phyloP scores from a whole-genome alignment of 495 filamentous ascomycete genomes.

The Xylaria cubensis region DNA sequence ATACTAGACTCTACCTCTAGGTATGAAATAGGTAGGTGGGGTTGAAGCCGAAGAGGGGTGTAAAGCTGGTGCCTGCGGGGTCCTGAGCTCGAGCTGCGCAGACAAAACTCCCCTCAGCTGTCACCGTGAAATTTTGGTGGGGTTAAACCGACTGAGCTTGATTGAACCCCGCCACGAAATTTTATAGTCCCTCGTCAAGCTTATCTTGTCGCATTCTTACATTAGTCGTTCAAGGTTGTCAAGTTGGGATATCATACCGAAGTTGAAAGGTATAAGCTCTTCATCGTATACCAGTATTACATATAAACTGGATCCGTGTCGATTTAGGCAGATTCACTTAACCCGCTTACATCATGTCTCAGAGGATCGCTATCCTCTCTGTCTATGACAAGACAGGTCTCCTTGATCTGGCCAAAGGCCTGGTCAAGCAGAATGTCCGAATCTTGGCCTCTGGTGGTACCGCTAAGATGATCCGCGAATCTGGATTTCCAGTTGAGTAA shows the following conservation, averaged over 20 bases:
- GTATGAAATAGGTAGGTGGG: conserved; percentile 12
- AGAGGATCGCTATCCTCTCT: conserved; percentile 83
- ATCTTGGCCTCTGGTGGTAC: conserved; percentile 94
- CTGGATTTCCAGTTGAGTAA: conserved; percentile 90
- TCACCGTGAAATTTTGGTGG: conserved; percentile 18
- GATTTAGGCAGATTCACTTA: neutral
- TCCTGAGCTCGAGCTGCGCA: neutral
- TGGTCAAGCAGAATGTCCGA: conserved; percentile 87
- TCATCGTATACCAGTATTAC: neutral
- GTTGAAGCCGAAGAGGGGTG: conserved; percentile 13
- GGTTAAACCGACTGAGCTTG: neutral
- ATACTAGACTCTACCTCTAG: neutral
- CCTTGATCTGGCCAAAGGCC: conserved; percentile 92
- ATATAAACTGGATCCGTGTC: neutral
- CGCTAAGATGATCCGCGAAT: conserved; percentile 91
- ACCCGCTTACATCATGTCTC: conserved; percentile 43
- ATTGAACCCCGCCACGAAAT: conserved; percentile 26
- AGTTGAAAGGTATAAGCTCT: neutral
- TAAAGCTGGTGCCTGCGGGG: conserved; percentile 19
- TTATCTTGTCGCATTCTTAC: conserved; percentile 2
- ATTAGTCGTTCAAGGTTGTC: neutral
- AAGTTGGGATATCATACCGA: neutral
- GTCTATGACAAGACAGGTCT: conserved; percentile 99
- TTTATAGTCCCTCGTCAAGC: conserved; percentile 16
- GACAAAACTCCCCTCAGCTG: neutral